These are phyloP conservation scores for Athelia sp. DNA, from an alignment of 1,284 basidiomycete species.

Conservation along the genomic window DNA sequence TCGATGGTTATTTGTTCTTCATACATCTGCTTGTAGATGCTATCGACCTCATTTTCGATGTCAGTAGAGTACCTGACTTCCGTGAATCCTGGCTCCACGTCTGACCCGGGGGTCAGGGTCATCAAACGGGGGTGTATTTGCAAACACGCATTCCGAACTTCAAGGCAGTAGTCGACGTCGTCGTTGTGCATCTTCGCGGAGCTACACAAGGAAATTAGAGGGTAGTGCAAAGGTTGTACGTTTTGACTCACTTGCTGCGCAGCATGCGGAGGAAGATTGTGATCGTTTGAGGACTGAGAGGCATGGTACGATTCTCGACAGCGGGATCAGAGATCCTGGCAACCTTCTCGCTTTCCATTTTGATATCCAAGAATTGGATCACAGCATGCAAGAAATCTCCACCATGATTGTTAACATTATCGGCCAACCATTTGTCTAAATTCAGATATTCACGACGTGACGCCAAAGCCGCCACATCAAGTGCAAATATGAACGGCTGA, in stretches of 20 bases:
- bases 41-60: conserved; percentile 90
- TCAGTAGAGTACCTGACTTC: conserved; percentile 88
- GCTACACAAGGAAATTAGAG: conserved; percentile 27
- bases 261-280: conserved; percentile 88
- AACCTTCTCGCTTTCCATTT: conserved; percentile 85
- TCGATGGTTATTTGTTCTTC: conserved; percentile 92
- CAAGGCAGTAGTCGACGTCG: conserved; percentile 87
- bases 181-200: conserved; percentile 63
- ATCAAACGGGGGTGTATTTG: conserved; percentile 97
- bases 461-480: conserved; percentile 92
- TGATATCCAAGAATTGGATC: conserved; percentile 84
- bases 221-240: not conserved
- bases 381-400: conserved; percentile 85
- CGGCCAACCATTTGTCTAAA: conserved; percentile 93
- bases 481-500: conserved; percentile 81
- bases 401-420: conserved; percentile 78
- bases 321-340: conserved; percentile 75
- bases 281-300: conserved; percentile 81
- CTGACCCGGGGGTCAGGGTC: conserved; percentile 87
- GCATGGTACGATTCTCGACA: conserved; percentile 76
- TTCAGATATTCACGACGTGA: conserved; percentile 93
- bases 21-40: conserved; percentile 98
- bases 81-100: conserved; percentile 88
- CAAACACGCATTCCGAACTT: conserved; percentile 90
- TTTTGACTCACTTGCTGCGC: conserved; percentile 63